Evolutionary conservation across 139 green algal species (phyloP).

Genomic region (Diplosphaera chodatii): DNA sequence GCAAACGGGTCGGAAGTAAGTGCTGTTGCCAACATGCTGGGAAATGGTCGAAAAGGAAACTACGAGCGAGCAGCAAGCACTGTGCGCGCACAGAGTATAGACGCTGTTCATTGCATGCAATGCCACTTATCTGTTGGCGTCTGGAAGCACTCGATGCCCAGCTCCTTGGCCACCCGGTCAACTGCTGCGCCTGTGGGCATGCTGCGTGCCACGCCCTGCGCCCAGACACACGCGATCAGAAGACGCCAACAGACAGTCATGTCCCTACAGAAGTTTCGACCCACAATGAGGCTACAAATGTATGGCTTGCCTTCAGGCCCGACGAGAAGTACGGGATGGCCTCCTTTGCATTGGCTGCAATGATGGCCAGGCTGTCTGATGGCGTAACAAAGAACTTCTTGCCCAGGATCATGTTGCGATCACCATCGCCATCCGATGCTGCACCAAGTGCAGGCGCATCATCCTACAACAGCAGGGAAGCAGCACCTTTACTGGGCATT

Average conservation of each 20-base stretch:
- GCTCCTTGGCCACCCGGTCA: constrained; percentile 82
- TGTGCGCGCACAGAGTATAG: too few relatives aligned
- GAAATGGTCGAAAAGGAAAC: too few relatives aligned
- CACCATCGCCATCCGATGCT: constrained; percentile 89
- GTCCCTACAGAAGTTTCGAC: too few relatives aligned
- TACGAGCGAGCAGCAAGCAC: too few relatives aligned
- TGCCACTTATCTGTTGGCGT: constrained; percentile 67
- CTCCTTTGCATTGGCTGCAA: constrained; percentile 90
- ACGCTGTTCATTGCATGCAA: constrained; percentile 55
- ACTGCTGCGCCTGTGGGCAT: constrained; percentile 96
- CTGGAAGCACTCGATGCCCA: constrained; percentile 89
- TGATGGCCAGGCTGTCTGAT: constrained; percentile 96
- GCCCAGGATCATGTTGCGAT: constrained; percentile 99
- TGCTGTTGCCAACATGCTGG: too few relatives aligned
- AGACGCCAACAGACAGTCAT: too few relatives aligned
- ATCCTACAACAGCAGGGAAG: constrained; percentile 8
- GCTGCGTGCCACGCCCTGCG: constrained; percentile 88
- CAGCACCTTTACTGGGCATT: constrained; percentile 66
- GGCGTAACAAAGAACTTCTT: constrained; percentile 96
- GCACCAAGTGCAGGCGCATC: constrained; percentile 78
- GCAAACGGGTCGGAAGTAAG: too few relatives aligned
- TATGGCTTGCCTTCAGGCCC: constrained; percentile 85
- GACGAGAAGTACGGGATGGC: constrained; percentile 97
- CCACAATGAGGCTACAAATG: too few relatives aligned
- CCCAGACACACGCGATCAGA: too few relatives aligned